Evolutionary conservation across 202 grass and related monocot species (phyloP).

Genomic region (Setaria italica): DNA sequence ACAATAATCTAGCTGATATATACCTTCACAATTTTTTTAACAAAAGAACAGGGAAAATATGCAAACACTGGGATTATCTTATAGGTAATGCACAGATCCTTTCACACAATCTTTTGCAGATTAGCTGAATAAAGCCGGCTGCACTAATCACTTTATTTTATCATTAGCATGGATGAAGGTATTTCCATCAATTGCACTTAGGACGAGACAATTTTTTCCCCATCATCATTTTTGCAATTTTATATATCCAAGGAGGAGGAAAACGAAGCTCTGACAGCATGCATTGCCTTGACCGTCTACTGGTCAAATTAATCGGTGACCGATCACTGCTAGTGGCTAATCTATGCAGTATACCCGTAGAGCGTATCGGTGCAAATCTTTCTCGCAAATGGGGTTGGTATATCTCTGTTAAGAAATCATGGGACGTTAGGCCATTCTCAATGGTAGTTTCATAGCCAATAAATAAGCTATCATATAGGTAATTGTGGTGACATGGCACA

Average conservation of each 20-base stretch:
- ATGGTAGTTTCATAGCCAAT: too few relatives aligned
- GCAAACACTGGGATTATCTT: background rate
- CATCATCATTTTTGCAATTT: background rate
- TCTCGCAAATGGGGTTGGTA: constrained; percentile 25
- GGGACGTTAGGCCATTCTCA: background rate
- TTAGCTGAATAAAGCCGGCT: background rate
- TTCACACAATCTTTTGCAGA: background rate
- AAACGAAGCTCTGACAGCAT: background rate
- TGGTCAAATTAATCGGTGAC: constrained; percentile 37
- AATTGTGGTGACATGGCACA: too few relatives aligned
- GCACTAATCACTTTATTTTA: background rate
- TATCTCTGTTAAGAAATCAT: constrained; percentile 6
- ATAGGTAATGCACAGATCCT: background rate
- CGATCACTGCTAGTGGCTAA: constrained; percentile 17
- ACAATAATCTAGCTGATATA: background rate
- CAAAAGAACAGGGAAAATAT: background rate
- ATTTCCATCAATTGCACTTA: too few relatives aligned
- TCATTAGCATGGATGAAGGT: background rate
- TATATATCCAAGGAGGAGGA: background rate
- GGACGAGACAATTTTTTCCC: background rate
- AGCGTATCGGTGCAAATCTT: constrained; percentile 37
- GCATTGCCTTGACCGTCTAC: background rate
- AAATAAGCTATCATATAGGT: too few relatives aligned
- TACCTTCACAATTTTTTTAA: background rate
- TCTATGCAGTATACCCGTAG: constrained; percentile 22